Base-by-base conservation (phyloP, 75 land plant species). In the Cupressus sempervirens region DNA sequence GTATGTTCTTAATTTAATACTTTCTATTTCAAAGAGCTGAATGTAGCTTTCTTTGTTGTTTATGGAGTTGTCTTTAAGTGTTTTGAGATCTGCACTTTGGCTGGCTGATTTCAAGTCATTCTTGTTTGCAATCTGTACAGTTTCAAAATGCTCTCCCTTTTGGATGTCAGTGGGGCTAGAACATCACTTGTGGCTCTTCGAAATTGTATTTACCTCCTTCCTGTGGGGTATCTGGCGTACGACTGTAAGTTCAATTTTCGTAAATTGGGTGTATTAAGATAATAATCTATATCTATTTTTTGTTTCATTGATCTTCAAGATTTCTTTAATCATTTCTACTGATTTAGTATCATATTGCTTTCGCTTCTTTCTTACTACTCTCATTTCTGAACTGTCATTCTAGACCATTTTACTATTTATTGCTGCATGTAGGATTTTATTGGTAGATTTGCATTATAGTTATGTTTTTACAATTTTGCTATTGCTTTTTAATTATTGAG, bases 151-250 rank as follows among this genome's bases (percentile, higher is more conserved):
- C 84, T 97, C 20, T 94, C 98, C 53, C 88, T 93, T 75, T 81
- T 84, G 68, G 98, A 96, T 91, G 87, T 85, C 50, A 90, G 94
- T 83, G 99, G 99, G 56, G 87, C 32, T 50, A 91, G 93, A 85
- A 94, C 98, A 58, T 94, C 99, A 52, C 87, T 89, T 41, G 93
- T 88, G 29, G 92, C 98, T 68, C 84, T 97, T 20, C 88, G 99
- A 80, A 97, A 97, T 87, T 97, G 96, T 87, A 18, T 91, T 5
- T 97, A 97, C 84, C 91, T 97, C 46, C 76, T 93, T 68, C 99
- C 99, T 18, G 29, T 94, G 86, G 99, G 99, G 16, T 96, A 85
- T 83, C 30, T 96, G 76, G 96, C 99, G 34, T 92, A 93, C 85
- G 87, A 96, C 72, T 90, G 98, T 96, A 88, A 90, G 94, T 93